These are phyloP conservation scores for Euphorbia celastroides DNA, from an alignment of 441 rosid genomes.

Conservation along the genomic window DNA sequence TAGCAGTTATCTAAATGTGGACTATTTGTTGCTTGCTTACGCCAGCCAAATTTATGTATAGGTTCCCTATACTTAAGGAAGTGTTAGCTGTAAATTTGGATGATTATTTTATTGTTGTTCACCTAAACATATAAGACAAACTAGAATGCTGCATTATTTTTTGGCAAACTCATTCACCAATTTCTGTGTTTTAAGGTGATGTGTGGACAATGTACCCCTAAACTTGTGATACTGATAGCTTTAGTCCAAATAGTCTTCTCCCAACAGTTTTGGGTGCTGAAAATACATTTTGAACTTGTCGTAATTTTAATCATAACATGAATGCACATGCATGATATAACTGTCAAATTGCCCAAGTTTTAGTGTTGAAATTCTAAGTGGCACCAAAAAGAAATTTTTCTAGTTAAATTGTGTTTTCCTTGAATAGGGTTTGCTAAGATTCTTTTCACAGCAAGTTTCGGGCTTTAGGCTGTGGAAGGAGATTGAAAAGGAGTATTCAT, in stretches of 20 bases:
- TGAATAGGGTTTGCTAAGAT: neutral
- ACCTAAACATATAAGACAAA: neutral
- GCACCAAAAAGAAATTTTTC: too few relatives aligned
- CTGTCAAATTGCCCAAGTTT: neutral
- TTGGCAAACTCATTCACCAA: neutral
- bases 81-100: neutral
- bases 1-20: neutral
- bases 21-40: neutral
- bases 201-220: neutral
- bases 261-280: neutral
- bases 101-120: neutral
- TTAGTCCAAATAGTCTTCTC: neutral
- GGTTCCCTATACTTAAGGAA: constrained; percentile 4
- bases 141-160: neutral
- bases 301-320: neutral
- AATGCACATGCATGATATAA: neutral
- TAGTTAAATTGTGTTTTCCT: neutral
- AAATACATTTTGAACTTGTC: neutral
- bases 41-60: neutral
- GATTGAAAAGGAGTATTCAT: neutral
- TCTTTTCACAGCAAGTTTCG: neutral
- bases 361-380: too few relatives aligned
- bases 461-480: neutral
- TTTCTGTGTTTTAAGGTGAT: neutral
- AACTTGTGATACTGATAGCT: neutral